Conservation (phyloP, 768 basidiomycete species). For the Lanmaoa rubissima region DNA sequence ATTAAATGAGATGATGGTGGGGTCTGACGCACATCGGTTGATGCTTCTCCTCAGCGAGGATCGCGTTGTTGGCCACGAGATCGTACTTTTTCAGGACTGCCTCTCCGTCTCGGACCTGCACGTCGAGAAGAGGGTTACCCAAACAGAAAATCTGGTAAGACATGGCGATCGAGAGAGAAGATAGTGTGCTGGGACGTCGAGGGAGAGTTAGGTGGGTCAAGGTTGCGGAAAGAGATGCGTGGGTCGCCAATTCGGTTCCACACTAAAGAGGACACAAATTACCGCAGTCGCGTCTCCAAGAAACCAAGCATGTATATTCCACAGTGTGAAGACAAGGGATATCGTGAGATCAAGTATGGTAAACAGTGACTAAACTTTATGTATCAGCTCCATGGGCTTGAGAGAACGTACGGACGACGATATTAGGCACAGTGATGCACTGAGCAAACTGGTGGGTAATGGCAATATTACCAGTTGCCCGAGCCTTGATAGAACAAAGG, state of each 20-base stretch:
- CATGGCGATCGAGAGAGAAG: constrained; percentile 35
- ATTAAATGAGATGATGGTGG: background rate
- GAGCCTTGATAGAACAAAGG: constrained; percentile 57
- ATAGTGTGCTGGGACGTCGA: constrained; percentile 11
- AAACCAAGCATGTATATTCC: background rate
- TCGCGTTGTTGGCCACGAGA: constrained; percentile 93
- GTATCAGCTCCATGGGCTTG: constrained; percentile 8
- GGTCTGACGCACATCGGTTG: constrained; percentile 58
- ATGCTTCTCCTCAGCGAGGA: constrained; percentile 90
- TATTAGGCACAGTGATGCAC: constrained; percentile 18
- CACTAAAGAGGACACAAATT: constrained; percentile 1
- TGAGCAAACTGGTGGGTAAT: constrained; percentile 27
- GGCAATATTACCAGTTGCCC: constrained; percentile 26
- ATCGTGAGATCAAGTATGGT: background rate
- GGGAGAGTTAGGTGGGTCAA: constrained; percentile 3
- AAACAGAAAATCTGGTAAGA: constrained; percentile 78
- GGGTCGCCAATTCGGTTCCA: background rate
- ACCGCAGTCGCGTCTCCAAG: background rate
- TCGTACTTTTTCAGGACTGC: constrained; percentile 83
- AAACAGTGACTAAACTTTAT: background rate
- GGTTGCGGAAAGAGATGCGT: constrained; percentile 8
- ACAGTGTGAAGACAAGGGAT: background rate
- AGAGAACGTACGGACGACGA: constrained; percentile 21
- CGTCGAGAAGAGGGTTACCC: constrained; percentile 95
- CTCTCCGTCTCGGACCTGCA: constrained; percentile 89